Percentiles rank a stretch among this genome's conserved stretches.
Evolutionary conservation across 2,329 filamentous ascomycete species (phyloP).

Genomic region (Aspergillus fischeri): DNA sequence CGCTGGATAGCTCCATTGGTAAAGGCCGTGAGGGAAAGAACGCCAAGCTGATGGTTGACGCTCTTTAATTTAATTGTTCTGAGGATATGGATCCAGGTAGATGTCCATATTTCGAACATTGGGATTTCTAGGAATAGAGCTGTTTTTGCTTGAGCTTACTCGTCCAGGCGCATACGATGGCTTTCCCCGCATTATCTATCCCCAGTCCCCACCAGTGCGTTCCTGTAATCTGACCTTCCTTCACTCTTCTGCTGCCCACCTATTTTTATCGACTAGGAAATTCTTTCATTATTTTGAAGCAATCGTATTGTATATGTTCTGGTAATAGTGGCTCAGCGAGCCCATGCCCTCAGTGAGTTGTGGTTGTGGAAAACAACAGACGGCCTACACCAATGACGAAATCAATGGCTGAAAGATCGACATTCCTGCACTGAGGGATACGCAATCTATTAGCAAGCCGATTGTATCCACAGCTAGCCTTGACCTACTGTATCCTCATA

Average conservation of each 20-base stretch:
- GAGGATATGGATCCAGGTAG: too few species aligned
- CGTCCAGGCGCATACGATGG: neutral
- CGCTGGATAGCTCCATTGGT: conserved; percentile 48
- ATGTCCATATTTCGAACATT: too few species aligned
- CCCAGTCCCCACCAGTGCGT: too few species aligned
- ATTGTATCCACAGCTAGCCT: neutral
- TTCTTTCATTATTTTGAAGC: too few species aligned
- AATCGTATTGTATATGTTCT: too few species aligned
- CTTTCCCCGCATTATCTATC: neutral
- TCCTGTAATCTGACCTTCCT: neutral
- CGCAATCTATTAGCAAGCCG: neutral
- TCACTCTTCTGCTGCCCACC: neutral
- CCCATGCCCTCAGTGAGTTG: too few species aligned
- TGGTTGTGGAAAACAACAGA: neutral
- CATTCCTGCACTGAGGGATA: neutral
- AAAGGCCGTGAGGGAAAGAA: conserved; percentile 38
- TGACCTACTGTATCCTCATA: neutral
- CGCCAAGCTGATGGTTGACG: too few species aligned
- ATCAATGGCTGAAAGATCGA: neutral
- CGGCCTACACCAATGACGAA: neutral
- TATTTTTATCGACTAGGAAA: neutral
- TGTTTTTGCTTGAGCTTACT: too few species aligned
- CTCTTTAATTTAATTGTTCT: too few species aligned
- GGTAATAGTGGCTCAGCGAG: neutral
- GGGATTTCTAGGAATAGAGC: too few species aligned